These are phyloP conservation scores for Aspergillus steynii DNA, from an alignment of 495 filamentous ascomycete genomes.

Conservation along the genomic window DNA sequence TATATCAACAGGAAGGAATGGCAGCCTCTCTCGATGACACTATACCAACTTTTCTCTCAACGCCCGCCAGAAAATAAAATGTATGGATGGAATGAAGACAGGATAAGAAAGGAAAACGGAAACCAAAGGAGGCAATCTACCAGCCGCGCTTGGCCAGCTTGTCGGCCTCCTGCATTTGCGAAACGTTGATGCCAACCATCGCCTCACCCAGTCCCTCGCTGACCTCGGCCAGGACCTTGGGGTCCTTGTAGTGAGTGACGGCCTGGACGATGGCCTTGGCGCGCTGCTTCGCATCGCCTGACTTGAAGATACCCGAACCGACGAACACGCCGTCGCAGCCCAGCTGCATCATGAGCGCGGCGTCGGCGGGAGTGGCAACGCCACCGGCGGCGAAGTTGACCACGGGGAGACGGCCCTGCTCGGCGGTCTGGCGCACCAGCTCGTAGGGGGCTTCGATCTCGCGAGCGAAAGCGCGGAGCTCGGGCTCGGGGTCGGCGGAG, in stretches of 20 bases:
- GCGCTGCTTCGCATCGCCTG: conserved; percentile 79
- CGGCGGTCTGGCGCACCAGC: conserved; percentile 80
- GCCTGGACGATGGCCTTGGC: conserved; percentile 95
- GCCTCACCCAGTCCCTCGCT: conserved; percentile 86
- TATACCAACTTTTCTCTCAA: conserved; percentile 19
- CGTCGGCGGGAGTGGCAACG: conserved; percentile 93
- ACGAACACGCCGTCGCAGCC: conserved; percentile 99
- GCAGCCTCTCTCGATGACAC: conserved; percentile 1
- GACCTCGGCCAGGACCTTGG: conserved; percentile 84
- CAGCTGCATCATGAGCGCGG: conserved; percentile 98
- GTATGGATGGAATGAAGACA: not conserved
- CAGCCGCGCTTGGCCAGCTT: conserved; percentile 87
- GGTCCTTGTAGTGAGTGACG: conserved; percentile 82
- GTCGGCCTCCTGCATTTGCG: conserved; percentile 68
- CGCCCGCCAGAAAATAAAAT: conserved; percentile 15
- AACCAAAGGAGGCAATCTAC: conserved; percentile 47
- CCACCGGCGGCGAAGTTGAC: conserved; percentile 99
- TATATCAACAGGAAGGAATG: conserved; percentile 2
- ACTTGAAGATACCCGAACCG: conserved; percentile 96
- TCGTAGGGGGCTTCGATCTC: conserved; percentile 75
- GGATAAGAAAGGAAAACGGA: conserved; percentile 8
- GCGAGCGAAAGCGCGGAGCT: conserved; percentile 74
- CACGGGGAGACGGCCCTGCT: conserved; percentile 85
- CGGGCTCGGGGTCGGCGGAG: conserved; percentile 67
- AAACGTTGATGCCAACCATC: conserved; percentile 91